Conservation (phyloP, 1,284 basidiomycete genomes). For the Xanthoconium separans region DNA sequence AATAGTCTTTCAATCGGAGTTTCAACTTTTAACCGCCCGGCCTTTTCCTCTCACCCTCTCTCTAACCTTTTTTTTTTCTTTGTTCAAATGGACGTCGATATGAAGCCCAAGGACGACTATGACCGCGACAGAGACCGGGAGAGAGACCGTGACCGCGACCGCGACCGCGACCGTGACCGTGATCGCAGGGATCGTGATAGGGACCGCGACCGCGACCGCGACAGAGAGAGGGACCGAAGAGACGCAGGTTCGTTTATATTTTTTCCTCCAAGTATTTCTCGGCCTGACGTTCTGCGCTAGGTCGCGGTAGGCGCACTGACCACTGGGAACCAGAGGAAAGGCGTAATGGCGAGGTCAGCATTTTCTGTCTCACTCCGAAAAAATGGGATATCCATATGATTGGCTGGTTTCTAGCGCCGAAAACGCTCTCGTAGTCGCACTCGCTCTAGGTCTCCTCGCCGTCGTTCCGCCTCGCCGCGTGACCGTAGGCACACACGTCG, state of each 20-base stretch:
- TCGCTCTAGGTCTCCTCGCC: slow-evolving; percentile 61
- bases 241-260: slow-evolving; percentile 49
- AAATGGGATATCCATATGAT: neutral
- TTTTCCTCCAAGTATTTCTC: neutral
- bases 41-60: slow-evolving; percentile 16
- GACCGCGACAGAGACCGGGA: slow-evolving; percentile 46
- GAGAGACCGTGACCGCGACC: slow-evolving; percentile 47
- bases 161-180: slow-evolving; percentile 37
- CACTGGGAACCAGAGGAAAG: slow-evolving; percentile 79
- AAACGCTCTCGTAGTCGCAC: slow-evolving; percentile 56
- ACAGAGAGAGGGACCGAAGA: slow-evolving; percentile 49
- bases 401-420: slow-evolving; percentile 44
- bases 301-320: slow-evolving; percentile 51
- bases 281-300: slow-evolving; percentile 20
- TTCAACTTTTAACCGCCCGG: slow-evolving; percentile 4
- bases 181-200: slow-evolving; percentile 45
- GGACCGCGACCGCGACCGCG: slow-evolving; percentile 40
- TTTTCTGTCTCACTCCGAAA: neutral
- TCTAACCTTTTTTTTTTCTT: slow-evolving; percentile 1
- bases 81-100: slow-evolving; percentile 68
- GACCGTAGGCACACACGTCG: slow-evolving; percentile 53
- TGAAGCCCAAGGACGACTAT: slow-evolving; percentile 73
- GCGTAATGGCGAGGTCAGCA: slow-evolving; percentile 59
- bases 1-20: slow-evolving; percentile 19
- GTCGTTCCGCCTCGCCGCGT: slow-evolving; percentile 57